phyloP scores from a whole-genome alignment of 1,284 basidiomycete genomes.

The Puccinia triticina region DNA sequence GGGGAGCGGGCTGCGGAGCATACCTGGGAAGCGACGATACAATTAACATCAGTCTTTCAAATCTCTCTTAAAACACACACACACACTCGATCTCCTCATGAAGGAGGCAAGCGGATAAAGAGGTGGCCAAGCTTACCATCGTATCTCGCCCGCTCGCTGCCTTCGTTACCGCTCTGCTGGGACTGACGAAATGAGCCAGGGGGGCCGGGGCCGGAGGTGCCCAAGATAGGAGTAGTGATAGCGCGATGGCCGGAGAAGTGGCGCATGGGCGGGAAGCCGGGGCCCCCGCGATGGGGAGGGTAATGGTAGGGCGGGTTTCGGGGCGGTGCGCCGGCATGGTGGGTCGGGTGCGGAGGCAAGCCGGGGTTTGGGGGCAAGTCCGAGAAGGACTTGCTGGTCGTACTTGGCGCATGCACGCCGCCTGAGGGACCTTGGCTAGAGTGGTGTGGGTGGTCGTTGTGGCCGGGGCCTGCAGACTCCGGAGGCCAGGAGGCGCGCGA shows the following conservation, averaged over 20 bases:
- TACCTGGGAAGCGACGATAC: neutral
- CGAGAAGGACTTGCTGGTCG: neutral
- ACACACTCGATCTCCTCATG: neutral
- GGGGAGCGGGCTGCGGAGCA: conserved; percentile 5
- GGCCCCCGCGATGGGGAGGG: neutral
- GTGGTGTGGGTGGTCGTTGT: neutral
- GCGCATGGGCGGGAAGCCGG: conserved; percentile 19
- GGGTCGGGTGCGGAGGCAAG: conserved; percentile 4
- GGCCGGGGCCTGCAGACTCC: neutral
- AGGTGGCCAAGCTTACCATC: conserved; percentile 23
- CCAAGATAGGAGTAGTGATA: conserved; percentile 14
- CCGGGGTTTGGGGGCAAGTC: conserved; percentile 5
- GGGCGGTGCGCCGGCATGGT: neutral
- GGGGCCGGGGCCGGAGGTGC: conserved; percentile 44
- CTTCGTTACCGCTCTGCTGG: neutral
- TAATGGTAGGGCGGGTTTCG: neutral
- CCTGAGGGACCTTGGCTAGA: neutral
- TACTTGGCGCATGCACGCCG: neutral
- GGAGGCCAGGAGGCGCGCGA: conserved; percentile 37
- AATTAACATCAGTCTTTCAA: neutral
- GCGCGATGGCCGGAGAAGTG: conserved; percentile 3
- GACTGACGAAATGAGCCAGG: conserved; percentile 34
- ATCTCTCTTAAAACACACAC: neutral
- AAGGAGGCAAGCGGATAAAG: neutral
- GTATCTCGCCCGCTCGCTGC: conserved; percentile 35